These are phyloP conservation scores for Thymus mandschuricus DNA, from an alignment of 257 asterid species.

Conservation along the genomic window DNA sequence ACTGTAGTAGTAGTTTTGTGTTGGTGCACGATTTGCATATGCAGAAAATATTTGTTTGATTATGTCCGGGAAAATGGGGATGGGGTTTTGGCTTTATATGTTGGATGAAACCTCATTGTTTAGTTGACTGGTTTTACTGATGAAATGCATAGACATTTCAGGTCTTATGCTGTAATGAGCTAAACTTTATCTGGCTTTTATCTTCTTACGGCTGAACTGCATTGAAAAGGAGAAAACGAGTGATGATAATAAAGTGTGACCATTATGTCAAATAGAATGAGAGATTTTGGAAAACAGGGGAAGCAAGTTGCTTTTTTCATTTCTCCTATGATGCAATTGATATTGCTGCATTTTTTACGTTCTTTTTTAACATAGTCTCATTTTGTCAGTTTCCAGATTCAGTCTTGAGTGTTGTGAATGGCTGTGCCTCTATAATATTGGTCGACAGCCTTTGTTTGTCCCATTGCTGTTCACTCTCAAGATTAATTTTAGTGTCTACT, in stretches of 20 bases:
- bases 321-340: conserved; percentile 4
- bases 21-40: no score
- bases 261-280: neutral
- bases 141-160: no score
- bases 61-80: no score
- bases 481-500: conserved; percentile 15
- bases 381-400: conserved; percentile 11
- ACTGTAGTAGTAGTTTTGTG: no score
- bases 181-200: no score
- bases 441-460: conserved; percentile 9
- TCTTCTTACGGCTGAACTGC: no score
- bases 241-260: no score
- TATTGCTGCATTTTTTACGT: neutral
- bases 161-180: no score
- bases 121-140: conserved; percentile 10
- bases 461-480: neutral
- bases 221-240: conserved; percentile 1
- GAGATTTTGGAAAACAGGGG: neutral
- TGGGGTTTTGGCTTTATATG: no score
- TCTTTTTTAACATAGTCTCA: conserved; percentile 7
- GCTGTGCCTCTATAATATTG: neutral
- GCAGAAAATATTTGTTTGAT: no score
- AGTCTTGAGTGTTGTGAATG: neutral
- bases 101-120: neutral
- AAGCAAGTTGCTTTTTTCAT: conserved; percentile 2